phyloP scores from a whole-genome alignment of 2,329 filamentous ascomycete genomes.

The Diplodia intermedia region DNA sequence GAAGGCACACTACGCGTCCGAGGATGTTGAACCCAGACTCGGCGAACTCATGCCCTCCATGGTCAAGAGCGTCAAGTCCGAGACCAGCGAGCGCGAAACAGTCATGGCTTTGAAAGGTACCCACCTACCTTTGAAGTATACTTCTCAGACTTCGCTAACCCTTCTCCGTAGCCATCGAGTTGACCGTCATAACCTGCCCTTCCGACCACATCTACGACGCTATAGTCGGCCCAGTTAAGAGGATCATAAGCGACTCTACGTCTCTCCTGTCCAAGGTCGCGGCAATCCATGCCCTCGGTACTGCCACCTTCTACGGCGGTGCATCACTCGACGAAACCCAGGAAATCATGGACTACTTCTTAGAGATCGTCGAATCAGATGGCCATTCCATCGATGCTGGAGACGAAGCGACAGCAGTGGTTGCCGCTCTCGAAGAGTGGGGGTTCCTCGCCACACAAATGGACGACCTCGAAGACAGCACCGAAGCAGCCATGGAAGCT shows the following conservation, averaged over 20 bases:
- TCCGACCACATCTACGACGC: constrained; percentile 71
- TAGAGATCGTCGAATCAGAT: constrained; percentile 81
- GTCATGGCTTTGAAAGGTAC: constrained; percentile 70
- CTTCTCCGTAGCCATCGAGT: constrained; percentile 62
- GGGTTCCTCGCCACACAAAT: constrained; percentile 79
- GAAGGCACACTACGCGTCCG: constrained; percentile 70
- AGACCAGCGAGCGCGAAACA: constrained; percentile 72
- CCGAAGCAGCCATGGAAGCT: constrained; percentile 75
- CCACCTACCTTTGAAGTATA: background rate
- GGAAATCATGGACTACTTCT: constrained; percentile 75
- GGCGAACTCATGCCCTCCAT: constrained; percentile 70
- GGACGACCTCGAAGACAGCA: constrained; percentile 74
- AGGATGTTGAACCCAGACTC: constrained; percentile 65
- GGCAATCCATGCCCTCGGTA: constrained; percentile 75
- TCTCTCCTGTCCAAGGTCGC: constrained; percentile 69
- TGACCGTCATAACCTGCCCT: constrained; percentile 72
- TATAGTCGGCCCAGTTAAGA: constrained; percentile 65
- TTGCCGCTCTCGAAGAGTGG: constrained; percentile 79
- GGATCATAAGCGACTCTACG: constrained; percentile 70
- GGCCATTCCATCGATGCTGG: constrained; percentile 73
- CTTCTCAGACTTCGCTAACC: background rate
- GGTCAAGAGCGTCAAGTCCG: constrained; percentile 72
- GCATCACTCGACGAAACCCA: constrained; percentile 71
- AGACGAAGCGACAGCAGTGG: constrained; percentile 74
- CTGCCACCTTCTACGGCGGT: constrained; percentile 78